Percentiles rank a stretch among this genome's conserved stretches.
Conservation (phyloP, 2,329 filamentous ascomycete species). For the Stemphylium lycopersici region DNA sequence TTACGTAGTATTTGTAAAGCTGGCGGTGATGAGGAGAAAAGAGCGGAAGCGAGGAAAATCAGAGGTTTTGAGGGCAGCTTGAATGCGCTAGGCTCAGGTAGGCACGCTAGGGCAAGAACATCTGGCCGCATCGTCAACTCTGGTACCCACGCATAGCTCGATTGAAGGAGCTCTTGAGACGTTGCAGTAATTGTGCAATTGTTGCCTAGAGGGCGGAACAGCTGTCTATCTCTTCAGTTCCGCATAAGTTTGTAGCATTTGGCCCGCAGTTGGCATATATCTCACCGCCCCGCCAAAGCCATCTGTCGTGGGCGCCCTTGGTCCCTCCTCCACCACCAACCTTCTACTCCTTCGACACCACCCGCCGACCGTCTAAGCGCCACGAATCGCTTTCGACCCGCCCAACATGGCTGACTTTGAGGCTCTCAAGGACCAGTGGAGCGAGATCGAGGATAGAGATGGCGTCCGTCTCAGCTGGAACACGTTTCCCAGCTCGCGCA, state of each 20-base stretch:
- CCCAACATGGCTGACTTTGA: slow-evolving; percentile 81
- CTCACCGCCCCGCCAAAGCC: slow-evolving; percentile 33
- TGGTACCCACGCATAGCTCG: slow-evolving; percentile 13
- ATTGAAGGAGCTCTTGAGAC: slow-evolving; percentile 29
- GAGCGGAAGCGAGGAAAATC: slow-evolving; percentile 47
- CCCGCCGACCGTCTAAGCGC: slow-evolving; percentile 3
- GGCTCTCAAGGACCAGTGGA: slow-evolving; percentile 92
- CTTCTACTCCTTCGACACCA: slow-evolving; percentile 5
- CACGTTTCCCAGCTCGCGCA: slow-evolving; percentile 95
- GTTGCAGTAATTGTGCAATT: slow-evolving; percentile 24
- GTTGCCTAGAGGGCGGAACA: slow-evolving; percentile 16
- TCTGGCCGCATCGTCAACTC: slow-evolving; percentile 19
- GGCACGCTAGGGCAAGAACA: slow-evolving; percentile 22
- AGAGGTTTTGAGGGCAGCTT: slow-evolving; percentile 27
- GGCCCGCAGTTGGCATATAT: slow-evolving; percentile 13
- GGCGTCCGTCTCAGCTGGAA: slow-evolving; percentile 98
- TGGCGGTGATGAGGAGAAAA: slow-evolving; percentile 58
- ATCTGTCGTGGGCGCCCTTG: slow-evolving; percentile 41
- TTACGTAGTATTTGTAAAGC: slow-evolving; percentile 64
- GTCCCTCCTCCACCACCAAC: slow-evolving; percentile 27
- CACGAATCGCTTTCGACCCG: background rate
- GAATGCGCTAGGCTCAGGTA: slow-evolving; percentile 29
- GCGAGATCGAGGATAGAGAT: slow-evolving; percentile 94
- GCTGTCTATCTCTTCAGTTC: slow-evolving; percentile 6
- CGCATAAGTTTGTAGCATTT: slow-evolving; percentile 8